These are phyloP conservation scores for Ceratobasidium sp. DNA, from an alignment of 1,284 basidiomycete genomes.

Conservation along the genomic window DNA sequence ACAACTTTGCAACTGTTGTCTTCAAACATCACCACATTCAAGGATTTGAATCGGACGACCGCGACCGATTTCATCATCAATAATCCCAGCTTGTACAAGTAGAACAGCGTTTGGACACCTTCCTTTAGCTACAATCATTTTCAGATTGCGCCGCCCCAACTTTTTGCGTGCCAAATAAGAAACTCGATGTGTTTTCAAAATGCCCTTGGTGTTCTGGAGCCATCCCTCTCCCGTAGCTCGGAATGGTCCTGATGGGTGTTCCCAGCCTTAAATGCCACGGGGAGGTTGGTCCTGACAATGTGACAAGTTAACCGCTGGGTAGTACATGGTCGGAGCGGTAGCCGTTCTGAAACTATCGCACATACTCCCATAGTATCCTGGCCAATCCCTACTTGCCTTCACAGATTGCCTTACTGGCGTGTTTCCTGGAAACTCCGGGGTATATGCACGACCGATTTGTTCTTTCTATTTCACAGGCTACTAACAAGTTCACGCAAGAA, in stretches of 20 bases:
- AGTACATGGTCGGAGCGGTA: neutral
- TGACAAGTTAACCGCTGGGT: too few species aligned
- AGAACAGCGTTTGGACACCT: neutral
- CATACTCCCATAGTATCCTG: neutral
- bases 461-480: neutral
- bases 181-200: too few species aligned
- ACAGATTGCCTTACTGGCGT: too few species aligned
- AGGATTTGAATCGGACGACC: constrained; percentile 19
- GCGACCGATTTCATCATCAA: constrained; percentile 39
- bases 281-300: too few species aligned
- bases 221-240: too few species aligned
- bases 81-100: constrained; percentile 27
- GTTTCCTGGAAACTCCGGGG: too few species aligned
- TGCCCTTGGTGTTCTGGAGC: too few species aligned
- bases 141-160: too few species aligned
- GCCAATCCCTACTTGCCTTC: neutral
- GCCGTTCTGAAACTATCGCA: neutral
- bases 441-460: neutral
- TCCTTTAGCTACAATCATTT: too few species aligned
- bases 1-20: constrained; percentile 17
- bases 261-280: too few species aligned
- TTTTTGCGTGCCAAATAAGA: too few species aligned
- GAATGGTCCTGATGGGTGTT: too few species aligned
- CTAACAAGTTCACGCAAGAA: neutral
- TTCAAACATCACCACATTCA: constrained; percentile 11